phyloP scores from a whole-genome alignment of 2,329 filamentous ascomycete genomes.

The Penicillium sp. region DNA sequence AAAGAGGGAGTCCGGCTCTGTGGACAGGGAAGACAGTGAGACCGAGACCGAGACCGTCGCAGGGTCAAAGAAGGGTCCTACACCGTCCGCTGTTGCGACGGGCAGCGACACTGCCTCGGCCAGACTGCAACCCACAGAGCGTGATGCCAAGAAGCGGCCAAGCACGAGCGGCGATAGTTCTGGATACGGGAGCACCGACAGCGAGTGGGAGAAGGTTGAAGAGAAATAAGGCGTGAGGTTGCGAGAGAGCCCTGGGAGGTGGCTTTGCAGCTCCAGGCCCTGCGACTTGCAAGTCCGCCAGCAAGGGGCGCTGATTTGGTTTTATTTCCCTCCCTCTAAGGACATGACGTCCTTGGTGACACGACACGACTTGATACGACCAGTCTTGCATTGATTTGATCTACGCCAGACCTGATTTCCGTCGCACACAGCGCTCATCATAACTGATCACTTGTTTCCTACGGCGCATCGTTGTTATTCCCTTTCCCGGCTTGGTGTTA shows the following conservation, averaged over 20 bases:
- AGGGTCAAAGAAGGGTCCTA: constrained; percentile 16
- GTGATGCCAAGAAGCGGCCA: constrained; percentile 48
- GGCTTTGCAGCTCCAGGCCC: not conserved
- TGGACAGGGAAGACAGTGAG: constrained; percentile 45
- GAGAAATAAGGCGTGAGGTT: constrained; percentile 21
- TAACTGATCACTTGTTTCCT: not conserved
- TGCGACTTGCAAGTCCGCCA: not conserved
- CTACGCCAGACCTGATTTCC: not conserved
- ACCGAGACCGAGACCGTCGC: constrained; percentile 44
- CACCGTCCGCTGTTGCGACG: constrained; percentile 18
- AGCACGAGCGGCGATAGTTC: constrained; percentile 51
- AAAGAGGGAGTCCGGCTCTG: constrained; percentile 36
- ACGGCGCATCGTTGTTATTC: not conserved
- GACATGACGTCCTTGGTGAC: constrained; percentile 10
- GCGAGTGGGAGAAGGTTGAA: constrained; percentile 96
- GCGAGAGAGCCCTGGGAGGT: not conserved
- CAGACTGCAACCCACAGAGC: constrained; percentile 53
- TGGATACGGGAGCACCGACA: constrained; percentile 77
- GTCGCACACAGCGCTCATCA: not conserved
- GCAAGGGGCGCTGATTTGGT: not conserved
- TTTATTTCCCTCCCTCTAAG: not conserved
- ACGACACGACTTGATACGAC: constrained; percentile 3
- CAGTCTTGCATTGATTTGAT: not conserved
- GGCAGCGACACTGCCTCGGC: constrained; percentile 22
- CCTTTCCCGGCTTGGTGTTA: not conserved